Evolutionary conservation across 139 green algal species (phyloP), one percentile per base, ranked within the genome.

Genomic region (Trebouxia sp.): DNA sequence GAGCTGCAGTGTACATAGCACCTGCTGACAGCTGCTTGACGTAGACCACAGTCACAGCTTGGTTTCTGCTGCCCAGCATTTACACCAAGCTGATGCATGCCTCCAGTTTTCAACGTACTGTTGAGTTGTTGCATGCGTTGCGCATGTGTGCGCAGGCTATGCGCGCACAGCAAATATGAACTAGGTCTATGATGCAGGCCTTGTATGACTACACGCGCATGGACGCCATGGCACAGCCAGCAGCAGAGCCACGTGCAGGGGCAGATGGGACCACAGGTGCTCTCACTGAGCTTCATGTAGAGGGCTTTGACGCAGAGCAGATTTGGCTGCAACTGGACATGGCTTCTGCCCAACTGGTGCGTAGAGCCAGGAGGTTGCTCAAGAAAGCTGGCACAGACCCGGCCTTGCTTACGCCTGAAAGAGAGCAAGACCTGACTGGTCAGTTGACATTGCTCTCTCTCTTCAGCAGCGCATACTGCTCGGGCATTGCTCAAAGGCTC

Each of bases 301-400:
- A 93, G 12, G 89, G 89, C 17, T 93, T 94, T 83, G 90, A 94
- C 50, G 80, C 90, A 6, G 91, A 94, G 81, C 90, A 94, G 80
- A 89, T 94, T 41, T 94, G 91, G 91, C 75, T 85, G 41, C 91
- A 94, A 83, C 82, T 94, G 48, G 91, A 94, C 30, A 76, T 86
- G 83, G 50, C 69, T 20, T 35, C 50, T 26, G 76, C 14, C 1
- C 56, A 66, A 11, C 69, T 76, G 22, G 53, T 90, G 32, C 83
- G 82, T 28, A 76, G 80, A 0, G 85, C 75, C 24, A 77, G 79
- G 58, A 75, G 77, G 30, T 74, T 87, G 45, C 69, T 93, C 28
- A 39, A 56, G 24, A 82, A 80, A 20, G 76, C 50, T 0, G 79
- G 72, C 30, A 35, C 84, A 12, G 81, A 77, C 24, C 35, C 74